Evolutionary conservation across 441 rosid genomes (phyloP).

Genomic region (Caryocar brasiliense): DNA sequence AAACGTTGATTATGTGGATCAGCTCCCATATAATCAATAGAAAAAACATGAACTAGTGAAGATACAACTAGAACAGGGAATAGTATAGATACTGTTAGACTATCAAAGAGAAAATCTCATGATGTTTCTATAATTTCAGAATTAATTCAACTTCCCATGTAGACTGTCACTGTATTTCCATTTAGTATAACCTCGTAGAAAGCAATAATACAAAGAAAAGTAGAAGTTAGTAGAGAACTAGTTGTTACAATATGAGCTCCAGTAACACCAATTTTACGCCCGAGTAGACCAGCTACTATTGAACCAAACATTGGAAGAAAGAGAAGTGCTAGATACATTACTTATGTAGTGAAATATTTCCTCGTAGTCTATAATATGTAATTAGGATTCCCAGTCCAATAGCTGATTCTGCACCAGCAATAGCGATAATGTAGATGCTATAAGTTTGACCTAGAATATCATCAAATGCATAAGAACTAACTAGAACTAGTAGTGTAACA

Average conservation of each 20-base stretch:
- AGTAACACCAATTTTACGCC: background rate
- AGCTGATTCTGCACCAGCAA: slow-evolving; percentile 1
- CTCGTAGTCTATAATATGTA: background rate
- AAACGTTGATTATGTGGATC: slow-evolving; percentile 10
- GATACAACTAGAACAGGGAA: slow-evolving; percentile 4
- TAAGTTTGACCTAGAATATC: background rate
- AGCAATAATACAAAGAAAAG: background rate
- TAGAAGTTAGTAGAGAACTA: background rate
- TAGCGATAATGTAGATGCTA: background rate
- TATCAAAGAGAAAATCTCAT: background rate
- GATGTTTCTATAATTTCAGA: background rate
- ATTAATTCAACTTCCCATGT: background rate
- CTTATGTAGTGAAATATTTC: background rate
- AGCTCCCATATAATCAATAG: slow-evolving; percentile 3
- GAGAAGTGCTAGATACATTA: background rate
- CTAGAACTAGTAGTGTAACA: background rate
- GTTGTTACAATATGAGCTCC: background rate
- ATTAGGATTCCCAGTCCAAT: background rate
- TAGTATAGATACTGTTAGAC: slow-evolving; percentile 6
- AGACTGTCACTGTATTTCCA: background rate
- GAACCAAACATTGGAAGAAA: background rate
- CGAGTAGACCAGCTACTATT: background rate
- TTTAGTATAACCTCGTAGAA: background rate
- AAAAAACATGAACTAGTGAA: background rate
- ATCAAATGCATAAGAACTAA: background rate